These are phyloP conservation scores for Thyridium curvatum DNA, from an alignment of 2,329 filamentous ascomycete species.

Conservation along the genomic window DNA sequence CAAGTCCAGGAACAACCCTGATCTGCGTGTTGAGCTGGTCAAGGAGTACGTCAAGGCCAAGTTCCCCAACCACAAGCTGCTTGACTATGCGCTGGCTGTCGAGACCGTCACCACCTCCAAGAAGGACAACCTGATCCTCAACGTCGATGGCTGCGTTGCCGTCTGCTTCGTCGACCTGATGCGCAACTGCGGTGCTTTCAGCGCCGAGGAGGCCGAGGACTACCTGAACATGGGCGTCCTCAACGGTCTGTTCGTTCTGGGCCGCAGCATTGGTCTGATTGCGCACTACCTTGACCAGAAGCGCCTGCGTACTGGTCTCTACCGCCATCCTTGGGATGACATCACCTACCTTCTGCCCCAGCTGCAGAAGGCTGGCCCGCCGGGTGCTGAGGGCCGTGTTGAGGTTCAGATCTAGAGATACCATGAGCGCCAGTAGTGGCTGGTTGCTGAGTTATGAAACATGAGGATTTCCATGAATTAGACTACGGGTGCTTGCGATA, in stretches of 20 bases:
- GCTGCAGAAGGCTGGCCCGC: conserved; percentile 62
- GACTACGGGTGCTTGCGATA: too few relatives aligned
- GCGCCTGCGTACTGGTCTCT: conserved; percentile 94
- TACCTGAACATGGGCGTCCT: conserved; percentile 99
- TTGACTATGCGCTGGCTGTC: conserved; percentile 96
- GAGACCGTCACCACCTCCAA: conserved; percentile 98
- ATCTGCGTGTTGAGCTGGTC: conserved; percentile 98
- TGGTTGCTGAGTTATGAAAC: conserved; percentile 15
- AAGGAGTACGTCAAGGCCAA: conserved; percentile 98
- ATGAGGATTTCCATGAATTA: conserved; percentile 4
- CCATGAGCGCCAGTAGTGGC: conserved; percentile 4
- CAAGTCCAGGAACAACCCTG: conserved; percentile 99
- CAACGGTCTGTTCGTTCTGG: conserved; percentile 98
- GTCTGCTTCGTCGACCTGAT: conserved; percentile 98
- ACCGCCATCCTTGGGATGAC: conserved; percentile 99
- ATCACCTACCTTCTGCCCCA: conserved; percentile 91
- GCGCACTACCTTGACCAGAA: conserved; percentile 99
- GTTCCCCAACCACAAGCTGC: conserved; percentile 96
- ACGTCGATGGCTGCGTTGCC: conserved; percentile 96
- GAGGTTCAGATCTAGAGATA: conserved; percentile 69
- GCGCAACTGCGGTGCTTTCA: conserved; percentile 97
- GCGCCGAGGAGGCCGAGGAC: conserved; percentile 91
- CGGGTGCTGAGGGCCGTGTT: conserved; percentile 77
- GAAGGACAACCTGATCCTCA: conserved; percentile 99
- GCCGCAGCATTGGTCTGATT: conserved; percentile 96